Conservation (phyloP, 2,329 filamentous ascomycete genomes). For the Stachybotrys chlorohalonatus region DNA sequence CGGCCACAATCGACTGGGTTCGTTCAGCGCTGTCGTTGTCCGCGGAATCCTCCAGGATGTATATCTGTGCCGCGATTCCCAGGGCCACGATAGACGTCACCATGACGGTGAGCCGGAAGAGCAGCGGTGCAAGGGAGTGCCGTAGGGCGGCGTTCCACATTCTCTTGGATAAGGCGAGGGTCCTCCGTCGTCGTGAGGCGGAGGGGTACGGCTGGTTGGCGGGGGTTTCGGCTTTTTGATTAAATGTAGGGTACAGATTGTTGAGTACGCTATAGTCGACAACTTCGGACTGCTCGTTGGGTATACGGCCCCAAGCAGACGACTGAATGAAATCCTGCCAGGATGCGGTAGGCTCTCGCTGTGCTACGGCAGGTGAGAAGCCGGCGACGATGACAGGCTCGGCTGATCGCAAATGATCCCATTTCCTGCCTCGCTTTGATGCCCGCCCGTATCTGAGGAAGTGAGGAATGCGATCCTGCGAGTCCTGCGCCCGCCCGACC, state of each 20-base stretch:
- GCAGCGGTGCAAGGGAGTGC: constrained; percentile 76
- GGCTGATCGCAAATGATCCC: constrained; percentile 50
- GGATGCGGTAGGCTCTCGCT: constrained; percentile 28
- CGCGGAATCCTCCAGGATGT: constrained; percentile 43
- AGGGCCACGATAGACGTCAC: constrained; percentile 76
- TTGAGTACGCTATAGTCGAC: constrained; percentile 36
- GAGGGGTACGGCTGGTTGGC: constrained; percentile 17
- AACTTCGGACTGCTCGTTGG: constrained; percentile 38
- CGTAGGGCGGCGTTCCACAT: constrained; percentile 63
- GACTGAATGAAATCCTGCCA: constrained; percentile 48
- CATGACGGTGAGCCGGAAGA: constrained; percentile 75
- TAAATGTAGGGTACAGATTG: constrained; percentile 38
- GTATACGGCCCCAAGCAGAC: constrained; percentile 39
- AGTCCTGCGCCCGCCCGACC: constrained; percentile 22
- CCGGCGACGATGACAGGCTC: constrained; percentile 50
- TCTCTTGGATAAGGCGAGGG: constrained; percentile 37
- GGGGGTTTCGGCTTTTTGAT: constrained; percentile 23
- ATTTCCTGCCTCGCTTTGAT: constrained; percentile 39
- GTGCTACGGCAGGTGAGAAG: constrained; percentile 27
- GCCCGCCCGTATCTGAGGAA: constrained; percentile 39
- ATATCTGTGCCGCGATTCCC: constrained; percentile 68
- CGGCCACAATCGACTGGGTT: constrained; percentile 77
- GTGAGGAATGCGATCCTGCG: constrained; percentile 30
- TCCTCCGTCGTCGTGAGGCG: constrained; percentile 18
- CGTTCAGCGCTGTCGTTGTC: constrained; percentile 42